Evolutionary conservation across 2,329 filamentous ascomycete species (phyloP), one percentile per base, ranked within the genome.

Genomic region (Colletotrichum paranaense): DNA sequence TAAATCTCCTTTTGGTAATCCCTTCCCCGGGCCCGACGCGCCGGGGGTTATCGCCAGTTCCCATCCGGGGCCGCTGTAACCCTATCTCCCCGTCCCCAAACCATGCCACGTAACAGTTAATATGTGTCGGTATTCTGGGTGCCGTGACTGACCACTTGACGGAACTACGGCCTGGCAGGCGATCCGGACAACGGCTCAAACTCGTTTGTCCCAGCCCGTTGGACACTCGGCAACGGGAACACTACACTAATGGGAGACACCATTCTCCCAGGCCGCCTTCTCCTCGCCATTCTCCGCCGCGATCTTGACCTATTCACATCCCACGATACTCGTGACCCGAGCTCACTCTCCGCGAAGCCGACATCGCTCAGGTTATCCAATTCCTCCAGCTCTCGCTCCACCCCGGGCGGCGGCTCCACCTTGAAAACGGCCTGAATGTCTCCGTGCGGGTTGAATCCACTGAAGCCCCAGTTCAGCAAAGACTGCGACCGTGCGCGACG

Each of bases 341-440:
- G 49, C 24, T 73, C 70, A 19, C 70, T 73, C 32, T 73, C 70
- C 0, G 64, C 72, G 30, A 74, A 62, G 24, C 69, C 72, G 16
- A 74, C 59, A 24, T 74, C 72, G 46, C 72, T 74, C n/a, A 72
- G 16, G 28, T 73, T 72, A 24, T 76, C 68, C 53, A 76, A 63
- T 28, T 72, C 60, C 58, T 74, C 81, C 19, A 82, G 79, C 35
- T 79, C 81, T 62, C 80, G 78, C 11, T 80, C 75, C 7, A 83
- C 75, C 1, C 77, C 77, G 57, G 85, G 82, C 14, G 90, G 89
- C 19, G 89, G 88, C 46, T 90, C 87, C 6, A 86, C 84, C 60
- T 91, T 88, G 76, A 92, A 92, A 2, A 91, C 90, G 0, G 88
- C 87, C 67, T 90, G 87, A 52, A 91, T 81, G 77, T 91, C 90